Base-by-base conservation (phyloP, 2,329 filamentous ascomycete species). In the Aspergillus caelatus region DNA sequence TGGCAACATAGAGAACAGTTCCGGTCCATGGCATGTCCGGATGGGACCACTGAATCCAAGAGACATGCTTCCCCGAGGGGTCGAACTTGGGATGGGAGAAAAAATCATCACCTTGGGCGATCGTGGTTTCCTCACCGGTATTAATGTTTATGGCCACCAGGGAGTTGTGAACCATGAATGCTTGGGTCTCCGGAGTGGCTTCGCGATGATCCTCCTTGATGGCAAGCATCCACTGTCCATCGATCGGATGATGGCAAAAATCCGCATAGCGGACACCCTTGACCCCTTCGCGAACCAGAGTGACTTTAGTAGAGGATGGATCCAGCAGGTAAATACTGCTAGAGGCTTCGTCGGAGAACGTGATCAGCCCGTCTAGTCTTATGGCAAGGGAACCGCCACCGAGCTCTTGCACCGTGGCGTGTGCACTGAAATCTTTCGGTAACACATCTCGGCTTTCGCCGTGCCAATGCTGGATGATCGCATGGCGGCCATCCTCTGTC, bases 11-110 rank as follows among this genome's bases (percentile, higher is more conserved):
- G 1, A 86, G 69, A 60, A 81, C 78, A 2, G 79, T 80, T 0
- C 80, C 79, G 1, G 80, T 80, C 75, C 84, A 87, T 0, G 83
- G 83, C 74, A 87, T 80, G 56, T 83, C 78, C 0, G 84, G 85
- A 65, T 86, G 83, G 21, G 82, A 74, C 85, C 85, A 87, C 63
- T 86, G 81, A 14, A 84, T 75, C 84, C 85, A 87, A n/a, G 74
- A 78, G 30, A 86, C 66, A 57, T 77, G 79, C 8, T 71, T 75
- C 1, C 83, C 82, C 64, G 84, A 79, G 0, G 73, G 77, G 63
- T 79, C 84, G 66, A 83, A 86, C 19, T 79, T 79, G 0, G 85
- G 84, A 26, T 80, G 78, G 26, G 79, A 81, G 68, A 86, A 86
- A 58, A 87, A 87, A 68, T 87, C 85, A 3, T 83, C 80, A 0